A percentile compares a stretch with the other conserved stretches of the same genome.
Evolutionary conservation across 768 basidiomycete genomes (phyloP).

Genomic region (Suillus discolor): DNA sequence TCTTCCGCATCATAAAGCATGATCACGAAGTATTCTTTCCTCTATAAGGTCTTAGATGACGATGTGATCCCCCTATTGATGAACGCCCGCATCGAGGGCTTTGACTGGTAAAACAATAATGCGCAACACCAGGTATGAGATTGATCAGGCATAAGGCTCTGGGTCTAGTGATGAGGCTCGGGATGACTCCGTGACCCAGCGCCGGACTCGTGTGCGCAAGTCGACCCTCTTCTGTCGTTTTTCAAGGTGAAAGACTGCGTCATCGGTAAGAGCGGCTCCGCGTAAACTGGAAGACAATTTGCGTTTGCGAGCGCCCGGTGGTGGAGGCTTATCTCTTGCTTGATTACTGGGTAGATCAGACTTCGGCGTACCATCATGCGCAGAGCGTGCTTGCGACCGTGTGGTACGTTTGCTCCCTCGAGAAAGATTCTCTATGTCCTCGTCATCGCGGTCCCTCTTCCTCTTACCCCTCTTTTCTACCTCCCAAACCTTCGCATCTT

Average conservation of each 20-base stretch:
- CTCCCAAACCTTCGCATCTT: not conserved
- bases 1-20: too few relatives aligned
- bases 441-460: not conserved
- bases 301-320: not conserved
- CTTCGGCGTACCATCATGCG: not conserved
- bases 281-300: not conserved
- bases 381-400: not conserved
- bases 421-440: too few relatives aligned
- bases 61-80: too few relatives aligned
- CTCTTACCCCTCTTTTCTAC: not conserved
- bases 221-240: not conserved
- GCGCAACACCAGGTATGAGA: too few relatives aligned
- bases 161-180: not conserved
- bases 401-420: not conserved
- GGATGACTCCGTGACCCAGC: not conserved
- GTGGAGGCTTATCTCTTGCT: too few relatives aligned
- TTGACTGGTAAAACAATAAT: too few relatives aligned
- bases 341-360: not conserved
- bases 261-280: not conserved
- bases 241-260: not conserved
- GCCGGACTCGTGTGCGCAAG: not conserved
- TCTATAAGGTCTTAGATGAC: too few relatives aligned
- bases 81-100: too few relatives aligned
- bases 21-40: too few relatives aligned
- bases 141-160: too few relatives aligned